phyloP scores from a whole-genome alignment of 257 asterid species.

The Jaltomata sinuosa region DNA sequence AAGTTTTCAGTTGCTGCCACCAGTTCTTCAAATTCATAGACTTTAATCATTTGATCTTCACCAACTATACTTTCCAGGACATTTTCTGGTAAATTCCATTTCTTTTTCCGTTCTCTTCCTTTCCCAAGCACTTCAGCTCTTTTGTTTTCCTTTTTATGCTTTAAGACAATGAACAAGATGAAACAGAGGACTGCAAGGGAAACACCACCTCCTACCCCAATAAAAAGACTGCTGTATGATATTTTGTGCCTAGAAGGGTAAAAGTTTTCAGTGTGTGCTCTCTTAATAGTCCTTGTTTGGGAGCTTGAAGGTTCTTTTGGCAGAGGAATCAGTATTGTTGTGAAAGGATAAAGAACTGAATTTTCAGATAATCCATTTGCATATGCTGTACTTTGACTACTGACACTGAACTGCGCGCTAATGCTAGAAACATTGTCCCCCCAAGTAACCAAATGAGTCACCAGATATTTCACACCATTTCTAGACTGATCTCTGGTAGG shows the following conservation, averaged over 20 bases:
- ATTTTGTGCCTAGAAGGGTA: slow-evolving; percentile 5
- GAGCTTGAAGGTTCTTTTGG: slow-evolving; percentile 23
- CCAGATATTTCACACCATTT: slow-evolving; percentile 32
- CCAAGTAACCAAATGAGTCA: slow-evolving; percentile 38
- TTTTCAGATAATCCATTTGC: slow-evolving; percentile 44
- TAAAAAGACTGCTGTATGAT: slow-evolving; percentile 11
- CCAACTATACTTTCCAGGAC: slow-evolving; percentile 26
- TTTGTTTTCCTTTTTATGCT: slow-evolving; percentile 3
- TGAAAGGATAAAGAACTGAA: slow-evolving; percentile 32
- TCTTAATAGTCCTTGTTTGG: slow-evolving; percentile 8
- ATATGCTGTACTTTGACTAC: slow-evolving; percentile 16
- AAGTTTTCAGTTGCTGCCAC: slow-evolving; percentile 45
- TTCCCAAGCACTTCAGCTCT: not conserved
- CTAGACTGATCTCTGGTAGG: slow-evolving; percentile 36
- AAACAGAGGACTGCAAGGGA: slow-evolving; percentile 33
- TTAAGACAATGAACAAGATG: slow-evolving; percentile 13
- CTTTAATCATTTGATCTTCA: slow-evolving; percentile 28
- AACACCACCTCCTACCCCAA: slow-evolving; percentile 43
- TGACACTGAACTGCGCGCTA: slow-evolving; percentile 32
- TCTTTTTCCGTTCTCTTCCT: slow-evolving; percentile 3
- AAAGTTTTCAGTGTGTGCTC: not conserved
- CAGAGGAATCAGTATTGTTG: slow-evolving; percentile 56
- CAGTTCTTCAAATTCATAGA: slow-evolving; percentile 35
- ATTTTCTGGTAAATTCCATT: slow-evolving; percentile 14
- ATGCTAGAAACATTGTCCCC: slow-evolving; percentile 19